Base-by-base conservation (phyloP, 2,329 filamentous ascomycete species). In the Hypoxylon sp. region DNA sequence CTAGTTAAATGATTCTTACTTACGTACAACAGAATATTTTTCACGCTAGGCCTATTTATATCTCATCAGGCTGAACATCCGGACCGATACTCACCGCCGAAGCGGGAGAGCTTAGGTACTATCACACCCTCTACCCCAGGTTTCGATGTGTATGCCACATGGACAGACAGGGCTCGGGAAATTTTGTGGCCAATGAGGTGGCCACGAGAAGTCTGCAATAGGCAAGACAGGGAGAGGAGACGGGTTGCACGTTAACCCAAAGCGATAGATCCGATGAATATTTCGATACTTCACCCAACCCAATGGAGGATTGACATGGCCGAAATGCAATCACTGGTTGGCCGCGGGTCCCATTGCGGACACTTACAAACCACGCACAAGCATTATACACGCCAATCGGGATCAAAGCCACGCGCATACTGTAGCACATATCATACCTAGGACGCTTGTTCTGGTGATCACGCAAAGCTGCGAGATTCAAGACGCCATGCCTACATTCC, bases 401-500 rank as follows among this genome's bases (percentile, higher is more conserved):
- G 52, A 17, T 24, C 22, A 22, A 22, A 35, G 19, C 39, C 35
- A 52, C 60, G 11, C 22, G 8, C 29, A 31, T 31, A 31, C 29
- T 31, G 29, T 6, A 31, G 29, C 29, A 31, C 55, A 37, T 62
- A 26, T 22, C 17, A 51, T 64, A 60, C 37, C 19, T 53, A 26
- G 4, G 26, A 31, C 29, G 29, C n/a, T 54, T 24, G 50, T 44
- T n/a, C 42, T 47, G 46, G 39, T 44, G 61, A 68, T 68, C 61
- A 71, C 68, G 68, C 65, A 66, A 68, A 63, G 26, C 58, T 71
- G 65, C 65, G 65, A 62, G 65, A 71, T 71, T 51, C 46, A 68
- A 59, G 61, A 60, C 59, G 68, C 61, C 61, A 70, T 67, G 50
- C 31, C 35, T 50, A 46, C 60, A 59, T 55, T 59, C 39, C 57